Conservation (phyloP, 495 filamentous ascomycete species). For the Aspergillus kassunensis region DNA sequence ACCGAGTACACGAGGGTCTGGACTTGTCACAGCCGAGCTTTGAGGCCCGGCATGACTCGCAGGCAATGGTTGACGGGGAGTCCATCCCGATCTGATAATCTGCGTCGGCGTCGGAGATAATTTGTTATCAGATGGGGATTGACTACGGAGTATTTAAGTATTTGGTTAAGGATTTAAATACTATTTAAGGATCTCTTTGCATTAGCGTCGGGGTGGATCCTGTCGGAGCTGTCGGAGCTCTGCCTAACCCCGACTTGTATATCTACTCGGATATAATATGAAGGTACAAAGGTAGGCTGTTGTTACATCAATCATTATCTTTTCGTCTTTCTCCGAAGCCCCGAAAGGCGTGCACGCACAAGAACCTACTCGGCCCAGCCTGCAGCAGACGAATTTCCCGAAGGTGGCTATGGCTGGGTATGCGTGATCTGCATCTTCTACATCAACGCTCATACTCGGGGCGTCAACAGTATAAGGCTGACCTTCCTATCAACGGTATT, state of each 20-base stretch:
- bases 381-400: slow-evolving; percentile 26
- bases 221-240: neutral
- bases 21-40: neutral
- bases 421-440: slow-evolving; percentile 48
- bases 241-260: neutral
- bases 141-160: too few species aligned
- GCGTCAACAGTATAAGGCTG: slow-evolving; percentile 49
- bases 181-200: neutral
- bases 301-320: too few species aligned
- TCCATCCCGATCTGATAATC: neutral
- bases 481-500: neutral
- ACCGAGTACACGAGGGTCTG: neutral
- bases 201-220: neutral
- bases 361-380: too few species aligned
- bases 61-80: neutral
- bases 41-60: neutral
- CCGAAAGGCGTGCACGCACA: too few species aligned
- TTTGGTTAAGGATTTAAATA: too few species aligned
- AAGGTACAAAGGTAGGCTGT: too few species aligned
- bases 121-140: neutral
- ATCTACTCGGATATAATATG: too few species aligned
- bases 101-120: neutral
- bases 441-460: slow-evolving; percentile 60
- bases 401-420: slow-evolving; percentile 62
- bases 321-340: too few species aligned